phyloP scores from a whole-genome alignment of 2,329 filamentous ascomycete species.

The Microcera coccophila region DNA sequence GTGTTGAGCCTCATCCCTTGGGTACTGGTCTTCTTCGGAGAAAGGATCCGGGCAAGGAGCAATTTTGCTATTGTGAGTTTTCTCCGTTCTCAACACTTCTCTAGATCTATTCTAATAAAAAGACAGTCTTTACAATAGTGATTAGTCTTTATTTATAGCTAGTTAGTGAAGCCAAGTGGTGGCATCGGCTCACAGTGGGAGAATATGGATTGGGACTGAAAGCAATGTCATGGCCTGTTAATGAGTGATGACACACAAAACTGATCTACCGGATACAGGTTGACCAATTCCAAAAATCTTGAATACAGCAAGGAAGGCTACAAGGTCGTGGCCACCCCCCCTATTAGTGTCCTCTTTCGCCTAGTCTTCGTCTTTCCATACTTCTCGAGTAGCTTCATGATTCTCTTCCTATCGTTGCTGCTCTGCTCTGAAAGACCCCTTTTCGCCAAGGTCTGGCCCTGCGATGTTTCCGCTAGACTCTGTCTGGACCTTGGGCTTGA shows the following conservation, averaged over 20 bases:
- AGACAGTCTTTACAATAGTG: conserved; percentile 18
- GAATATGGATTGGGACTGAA: too few species aligned
- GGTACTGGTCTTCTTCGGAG: conserved; percentile 76
- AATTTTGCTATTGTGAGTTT: conserved; percentile 65
- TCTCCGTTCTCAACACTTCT: neutral
- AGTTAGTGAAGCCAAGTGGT: too few species aligned
- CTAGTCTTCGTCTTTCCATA: conserved; percentile 8
- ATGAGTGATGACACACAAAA: neutral
- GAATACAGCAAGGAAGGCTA: conserved; percentile 1
- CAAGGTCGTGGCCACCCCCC: conserved; percentile 1
- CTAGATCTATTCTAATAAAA: neutral
- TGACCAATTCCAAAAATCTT: neutral
- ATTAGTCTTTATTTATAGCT: too few species aligned
- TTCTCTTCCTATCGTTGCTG: conserved; percentile 1
- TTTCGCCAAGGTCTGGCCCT: too few species aligned
- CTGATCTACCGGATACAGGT: neutral
- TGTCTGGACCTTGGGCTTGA: conserved; percentile 2
- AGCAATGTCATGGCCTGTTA: too few species aligned
- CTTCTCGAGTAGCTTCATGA: conserved; percentile 3
- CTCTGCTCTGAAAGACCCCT: too few species aligned
- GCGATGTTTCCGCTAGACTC: too few species aligned
- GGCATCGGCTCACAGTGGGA: too few species aligned
- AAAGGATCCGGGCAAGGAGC: conserved; percentile 69
- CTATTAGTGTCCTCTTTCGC: conserved; percentile 1
- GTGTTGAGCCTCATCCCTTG: conserved; percentile 78